Percentiles rank a stretch among this genome's conserved stretches.
Conservation (phyloP, 495 filamentous ascomycete genomes). For the Hapsidospora chrysogenum region DNA sequence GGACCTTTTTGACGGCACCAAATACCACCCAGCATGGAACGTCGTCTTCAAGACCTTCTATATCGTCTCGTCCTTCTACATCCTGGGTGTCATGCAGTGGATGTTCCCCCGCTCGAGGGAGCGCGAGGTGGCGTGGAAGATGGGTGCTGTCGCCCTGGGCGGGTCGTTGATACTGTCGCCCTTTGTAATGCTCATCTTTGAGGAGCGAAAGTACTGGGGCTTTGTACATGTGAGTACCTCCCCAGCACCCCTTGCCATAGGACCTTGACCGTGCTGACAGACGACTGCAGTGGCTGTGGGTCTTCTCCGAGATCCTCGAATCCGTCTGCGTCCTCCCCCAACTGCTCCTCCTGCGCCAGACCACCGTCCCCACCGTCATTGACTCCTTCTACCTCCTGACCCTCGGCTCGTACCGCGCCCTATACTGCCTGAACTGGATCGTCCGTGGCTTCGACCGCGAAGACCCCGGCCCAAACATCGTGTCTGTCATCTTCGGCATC, state of each 20-base stretch:
- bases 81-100: slow-evolving; percentile 71
- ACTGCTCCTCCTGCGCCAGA: slow-evolving; percentile 79
- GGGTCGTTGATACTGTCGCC: slow-evolving; percentile 45
- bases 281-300: slow-evolving; percentile 48
- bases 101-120: slow-evolving; percentile 79
- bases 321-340: slow-evolving; percentile 84
- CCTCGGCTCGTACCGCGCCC: slow-evolving; percentile 72
- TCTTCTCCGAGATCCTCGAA: slow-evolving; percentile 81
- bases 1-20: slow-evolving; percentile 43
- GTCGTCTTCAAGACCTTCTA: slow-evolving; percentile 76
- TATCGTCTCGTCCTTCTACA: slow-evolving; percentile 69
- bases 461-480: slow-evolving; percentile 46
- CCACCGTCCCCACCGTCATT: slow-evolving; percentile 88
- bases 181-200: slow-evolving; percentile 47
- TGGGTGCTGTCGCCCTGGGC: slow-evolving; percentile 46
- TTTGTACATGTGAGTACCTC: slow-evolving; percentile 38
- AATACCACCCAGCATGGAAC: slow-evolving; percentile 37
- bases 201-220: slow-evolving; percentile 17
- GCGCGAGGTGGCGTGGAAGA: slow-evolving; percentile 78
- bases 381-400: slow-evolving; percentile 85
- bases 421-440: slow-evolving; percentile 93
- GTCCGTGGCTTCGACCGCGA: slow-evolving; percentile 38
- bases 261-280: not conserved
- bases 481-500: slow-evolving; percentile 68
- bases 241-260: not conserved